Base-by-base conservation (phyloP, 148 eudicot species). In the Camellia lanceoleosa region DNA sequence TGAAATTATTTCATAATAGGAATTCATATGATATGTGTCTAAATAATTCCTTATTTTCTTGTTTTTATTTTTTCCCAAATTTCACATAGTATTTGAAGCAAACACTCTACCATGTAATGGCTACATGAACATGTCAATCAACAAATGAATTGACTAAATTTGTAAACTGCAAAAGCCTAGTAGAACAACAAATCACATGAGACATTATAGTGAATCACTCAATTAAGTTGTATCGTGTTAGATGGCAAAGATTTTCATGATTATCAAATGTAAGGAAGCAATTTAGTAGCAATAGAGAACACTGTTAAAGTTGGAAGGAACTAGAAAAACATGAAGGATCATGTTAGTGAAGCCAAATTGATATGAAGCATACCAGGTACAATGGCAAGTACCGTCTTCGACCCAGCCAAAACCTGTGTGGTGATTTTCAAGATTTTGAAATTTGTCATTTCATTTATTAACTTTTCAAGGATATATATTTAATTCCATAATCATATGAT, bases 321-420 rank as follows among this genome's bases (percentile, higher is more conserved):
- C 1, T 18, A 46, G 30, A 9, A 70, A 38, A 67, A 68, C n/a
- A 73, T 62, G 76, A 64, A 54, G n/a, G 65, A 52, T 19, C 5
- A 55, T 20, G 20, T 12, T 12, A 30, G 42, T n/a, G 61, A 75
- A 67, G 75, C 30, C 3, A 70, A 76, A 67, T 12, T 13, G 46
- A 79, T 73, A 62, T 80, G 55, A 85, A 77, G 69, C 88, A 80
- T 87, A 95, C 98, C 98, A 62, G 98, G 98, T 75, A 97, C 98
- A 75, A 95, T 86, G 15, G 97, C 98, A 73, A 95, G 93, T 66
- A 95, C 98, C 4, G 98, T 95, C 85, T 89, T 92, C 78, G 98
- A 95, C 68, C 98, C 97, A 60, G 98, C 86, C 15, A 91, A 86
- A 85, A 95, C 89, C 98, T 95, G 89, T 65, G 43, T 38, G 2